Evolutionary conservation across 805 yeast genomes (phyloP).

Genomic region (Candida andamanensis): DNA sequence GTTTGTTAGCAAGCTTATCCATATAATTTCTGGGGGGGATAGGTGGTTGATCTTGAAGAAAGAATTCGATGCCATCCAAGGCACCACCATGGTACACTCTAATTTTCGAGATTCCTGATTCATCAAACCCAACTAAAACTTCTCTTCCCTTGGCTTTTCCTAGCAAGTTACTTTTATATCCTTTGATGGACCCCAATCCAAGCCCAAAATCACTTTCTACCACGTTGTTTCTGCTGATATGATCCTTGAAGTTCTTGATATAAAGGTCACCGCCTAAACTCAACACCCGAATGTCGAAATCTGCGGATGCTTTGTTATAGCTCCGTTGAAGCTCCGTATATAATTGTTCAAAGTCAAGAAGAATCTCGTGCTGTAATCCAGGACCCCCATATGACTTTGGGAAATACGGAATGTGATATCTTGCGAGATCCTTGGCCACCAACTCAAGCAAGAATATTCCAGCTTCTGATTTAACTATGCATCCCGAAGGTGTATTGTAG

Average conservation of each 20-base stretch:
- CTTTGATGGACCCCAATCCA: conserved; percentile 34
- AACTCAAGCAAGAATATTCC: conserved; percentile 78
- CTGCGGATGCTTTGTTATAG: conserved; percentile 18
- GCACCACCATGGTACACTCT: conserved; percentile 73
- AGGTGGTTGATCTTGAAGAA: conserved; percentile 28
- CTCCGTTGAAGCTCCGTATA: conserved; percentile 23
- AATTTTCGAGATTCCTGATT: conserved; percentile 41
- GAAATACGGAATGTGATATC: conserved; percentile 55
- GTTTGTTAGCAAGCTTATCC: conserved; percentile 6
- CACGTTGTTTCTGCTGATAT: conserved; percentile 21
- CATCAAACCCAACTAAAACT: conserved; percentile 27
- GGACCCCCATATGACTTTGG: conserved; percentile 54
- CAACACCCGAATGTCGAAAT: conserved; percentile 49
- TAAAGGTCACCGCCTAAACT: conserved; percentile 59
- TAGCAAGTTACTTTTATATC: conserved; percentile 32
- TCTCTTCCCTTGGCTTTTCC: conserved; percentile 23
- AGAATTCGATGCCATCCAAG: conserved; percentile 73
- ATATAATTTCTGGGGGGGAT: conserved; percentile 38
- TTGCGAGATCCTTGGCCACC: conserved; percentile 51
- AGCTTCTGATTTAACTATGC: conserved; percentile 43
- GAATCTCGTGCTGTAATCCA: conserved; percentile 53
- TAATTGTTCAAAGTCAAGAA: conserved; percentile 41
- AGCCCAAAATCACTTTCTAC: conserved; percentile 38
- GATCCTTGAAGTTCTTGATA: conserved; percentile 45
- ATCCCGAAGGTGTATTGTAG: conserved; percentile 19